A percentile compares a stretch with the other conserved stretches of the same genome.
Conservation (phyloP, 1,284 basidiomycete genomes). For the Pyrrhoderma lamaoense region DNA sequence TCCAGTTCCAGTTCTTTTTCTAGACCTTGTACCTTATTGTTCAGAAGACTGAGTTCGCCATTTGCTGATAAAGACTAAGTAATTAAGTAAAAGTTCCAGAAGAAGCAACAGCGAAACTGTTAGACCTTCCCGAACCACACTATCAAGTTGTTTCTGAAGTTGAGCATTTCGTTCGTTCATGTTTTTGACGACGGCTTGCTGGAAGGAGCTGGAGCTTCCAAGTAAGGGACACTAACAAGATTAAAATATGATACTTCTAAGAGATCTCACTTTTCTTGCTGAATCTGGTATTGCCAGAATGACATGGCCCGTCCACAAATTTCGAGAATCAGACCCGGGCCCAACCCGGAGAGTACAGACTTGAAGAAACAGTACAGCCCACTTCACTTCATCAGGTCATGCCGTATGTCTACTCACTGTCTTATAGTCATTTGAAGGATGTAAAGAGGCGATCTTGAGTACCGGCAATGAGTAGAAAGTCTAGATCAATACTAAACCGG, state of each 20-base stretch:
- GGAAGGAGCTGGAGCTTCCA: slow-evolving; percentile 52
- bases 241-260: neutral
- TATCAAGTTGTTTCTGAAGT: slow-evolving; percentile 73
- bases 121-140: slow-evolving; percentile 69
- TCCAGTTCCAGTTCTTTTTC: slow-evolving; percentile 75
- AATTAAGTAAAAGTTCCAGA: neutral
- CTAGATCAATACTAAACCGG: neutral
- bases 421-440: slow-evolving; percentile 81
- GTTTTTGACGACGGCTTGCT: slow-evolving; percentile 71
- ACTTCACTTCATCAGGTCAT: neutral
- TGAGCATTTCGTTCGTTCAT: slow-evolving; percentile 74
- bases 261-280: slow-evolving; percentile 63
- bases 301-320: slow-evolving; percentile 74
- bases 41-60: slow-evolving; percentile 64
- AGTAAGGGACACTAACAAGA: neutral
- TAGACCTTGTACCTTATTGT: slow-evolving; percentile 60
- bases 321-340: slow-evolving; percentile 65
- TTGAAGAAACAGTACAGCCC: slow-evolving; percentile 26
- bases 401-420: slow-evolving; percentile 40
- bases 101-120: neutral
- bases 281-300: slow-evolving; percentile 83
- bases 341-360: slow-evolving; percentile 78
- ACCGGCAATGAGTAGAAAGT: neutral
- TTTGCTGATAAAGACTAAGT: slow-evolving; percentile 44
- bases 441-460: slow-evolving; percentile 62